phyloP scores from a whole-genome alignment of 352 stramenopile genomes.

The Phytophthora chlamydospora region DNA sequence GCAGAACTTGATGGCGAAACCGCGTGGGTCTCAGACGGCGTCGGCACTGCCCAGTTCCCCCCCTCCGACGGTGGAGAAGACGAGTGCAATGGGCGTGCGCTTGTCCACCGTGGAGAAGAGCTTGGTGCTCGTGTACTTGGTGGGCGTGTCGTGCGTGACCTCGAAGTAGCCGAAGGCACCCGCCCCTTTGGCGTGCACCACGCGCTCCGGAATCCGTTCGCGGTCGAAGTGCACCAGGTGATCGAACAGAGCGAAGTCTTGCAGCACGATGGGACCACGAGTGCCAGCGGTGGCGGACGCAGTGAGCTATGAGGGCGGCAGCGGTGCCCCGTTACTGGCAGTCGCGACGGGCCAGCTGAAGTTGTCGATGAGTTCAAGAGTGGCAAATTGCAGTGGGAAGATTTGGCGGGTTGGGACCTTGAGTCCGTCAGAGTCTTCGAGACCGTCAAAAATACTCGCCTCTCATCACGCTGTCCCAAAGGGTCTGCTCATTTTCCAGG shows the following conservation, averaged over 20 bases:
- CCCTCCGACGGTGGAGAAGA: slow-evolving; percentile 83
- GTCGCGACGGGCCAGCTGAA: slow-evolving; percentile 24
- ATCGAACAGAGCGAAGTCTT: slow-evolving; percentile 87
- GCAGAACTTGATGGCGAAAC: slow-evolving; percentile 93
- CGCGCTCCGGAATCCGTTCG: slow-evolving; percentile 87
- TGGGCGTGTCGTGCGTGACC: slow-evolving; percentile 55
- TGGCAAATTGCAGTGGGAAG: too few species aligned
- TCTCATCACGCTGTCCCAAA: too few species aligned
- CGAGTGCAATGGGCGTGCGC: slow-evolving; percentile 70
- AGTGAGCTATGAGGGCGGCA: slow-evolving; percentile 55
- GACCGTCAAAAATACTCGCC: too few species aligned
- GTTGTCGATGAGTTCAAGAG: too few species aligned
- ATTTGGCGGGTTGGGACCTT: too few species aligned
- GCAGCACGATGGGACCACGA: slow-evolving; percentile 53
- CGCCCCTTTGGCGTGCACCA: slow-evolving; percentile 88
- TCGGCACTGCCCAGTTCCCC: slow-evolving; percentile 80
- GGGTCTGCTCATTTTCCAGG: too few species aligned
- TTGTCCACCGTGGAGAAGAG: slow-evolving; percentile 73
- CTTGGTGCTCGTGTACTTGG: slow-evolving; percentile 68
- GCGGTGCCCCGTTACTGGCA: slow-evolving; percentile 55
- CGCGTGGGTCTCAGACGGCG: slow-evolving; percentile 82
- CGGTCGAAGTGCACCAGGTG: slow-evolving; percentile 89
- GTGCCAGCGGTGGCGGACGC: slow-evolving; percentile 55
- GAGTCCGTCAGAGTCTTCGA: too few species aligned
- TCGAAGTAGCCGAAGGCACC: slow-evolving; percentile 91